These are phyloP conservation scores for Ustanciosporium gigantosporum DNA, from an alignment of 1,284 basidiomycete species.

Conservation along the genomic window DNA sequence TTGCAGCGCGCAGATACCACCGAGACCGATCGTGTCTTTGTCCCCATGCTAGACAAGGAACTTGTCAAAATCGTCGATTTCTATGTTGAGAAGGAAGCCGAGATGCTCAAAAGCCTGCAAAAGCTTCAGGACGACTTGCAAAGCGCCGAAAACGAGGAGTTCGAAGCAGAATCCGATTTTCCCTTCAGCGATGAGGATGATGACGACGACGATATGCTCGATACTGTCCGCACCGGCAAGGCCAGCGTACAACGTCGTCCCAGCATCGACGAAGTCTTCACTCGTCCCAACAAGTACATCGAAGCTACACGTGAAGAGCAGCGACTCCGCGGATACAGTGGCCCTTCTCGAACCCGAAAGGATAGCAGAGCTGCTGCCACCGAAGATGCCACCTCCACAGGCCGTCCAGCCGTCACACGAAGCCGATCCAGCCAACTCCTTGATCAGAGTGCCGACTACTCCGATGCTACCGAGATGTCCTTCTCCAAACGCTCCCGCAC, in stretches of 20 bases:
- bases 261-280: conserved; percentile 51
- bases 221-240: conserved; percentile 39
- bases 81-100: conserved; percentile 69
- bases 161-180: conserved; percentile 71
- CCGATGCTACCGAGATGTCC: conserved; percentile 14
- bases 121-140: conserved; percentile 45
- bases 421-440: conserved; percentile 31
- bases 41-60: conserved; percentile 75
- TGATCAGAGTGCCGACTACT: conserved; percentile 15
- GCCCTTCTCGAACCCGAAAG: conserved; percentile 24
- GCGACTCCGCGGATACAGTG: conserved; percentile 29
- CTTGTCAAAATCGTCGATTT: conserved; percentile 80
- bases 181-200: conserved; percentile 65
- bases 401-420: conserved; percentile 12
- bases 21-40: conserved; percentile 52
- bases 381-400: conserved; percentile 8
- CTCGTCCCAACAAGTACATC: conserved; percentile 39
- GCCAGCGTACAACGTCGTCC: conserved; percentile 30
- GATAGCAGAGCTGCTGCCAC: conserved; percentile 17
- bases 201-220: conserved; percentile 58
- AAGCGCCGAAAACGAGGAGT: conserved; percentile 45
- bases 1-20: conserved; percentile 27
- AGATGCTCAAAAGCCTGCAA: conserved; percentile 61
- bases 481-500: conserved; percentile 19
- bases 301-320: conserved; percentile 38